Evolutionary conservation across 768 basidiomycete species (phyloP), one percentile per base, ranked within the genome.

Genomic region (Serendipita sp.): DNA sequence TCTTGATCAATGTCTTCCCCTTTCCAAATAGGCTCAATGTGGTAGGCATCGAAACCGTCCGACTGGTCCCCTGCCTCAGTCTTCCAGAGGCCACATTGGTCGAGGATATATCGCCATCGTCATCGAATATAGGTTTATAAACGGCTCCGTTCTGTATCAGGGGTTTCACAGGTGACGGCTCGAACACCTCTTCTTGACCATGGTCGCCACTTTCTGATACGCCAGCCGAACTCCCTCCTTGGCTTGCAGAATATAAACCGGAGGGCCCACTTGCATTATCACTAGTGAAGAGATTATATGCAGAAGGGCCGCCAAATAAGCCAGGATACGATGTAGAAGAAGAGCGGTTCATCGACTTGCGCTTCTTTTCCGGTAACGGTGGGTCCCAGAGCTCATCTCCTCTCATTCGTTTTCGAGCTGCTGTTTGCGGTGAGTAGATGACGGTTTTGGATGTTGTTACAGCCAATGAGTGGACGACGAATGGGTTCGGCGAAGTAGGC

Each of bases 351-450:
- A 58, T 33, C 11, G 30, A 58, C 28, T 26, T 58, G 4, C 53
- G 53, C 20, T 33, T 58, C 33, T 58, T 58, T 11, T 24, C 30
- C 9, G 20, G 20, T 9, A 20, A 20, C 5, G 45, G 45, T 34
- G 53, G 24, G 53, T 58, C 53, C 17, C 17, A 24, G 31, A 24
- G 11, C 26, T 26, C n/a, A n/a, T 63, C 62, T 31, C 62, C 62
- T 22, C 62, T 41, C n/a, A 63, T 33, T 5, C 62, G 48, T 28
- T 63, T 63, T 16, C 62, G 48, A 3, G 50, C 50, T 20, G 50
- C 28, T 20, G 50, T 58, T 14, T 38, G n/a, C 22, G 62, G 50
- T 43, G 62, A 48, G 31, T 53, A 33, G 38, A 14, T 3, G 17
- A 50, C 24, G 31, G 31, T 31, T 42, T 3, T 20, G n/a, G n/a